Evolutionary conservation across 2,329 filamentous ascomycete genomes (phyloP).

Genomic region (Paradendryphiella salina): DNA sequence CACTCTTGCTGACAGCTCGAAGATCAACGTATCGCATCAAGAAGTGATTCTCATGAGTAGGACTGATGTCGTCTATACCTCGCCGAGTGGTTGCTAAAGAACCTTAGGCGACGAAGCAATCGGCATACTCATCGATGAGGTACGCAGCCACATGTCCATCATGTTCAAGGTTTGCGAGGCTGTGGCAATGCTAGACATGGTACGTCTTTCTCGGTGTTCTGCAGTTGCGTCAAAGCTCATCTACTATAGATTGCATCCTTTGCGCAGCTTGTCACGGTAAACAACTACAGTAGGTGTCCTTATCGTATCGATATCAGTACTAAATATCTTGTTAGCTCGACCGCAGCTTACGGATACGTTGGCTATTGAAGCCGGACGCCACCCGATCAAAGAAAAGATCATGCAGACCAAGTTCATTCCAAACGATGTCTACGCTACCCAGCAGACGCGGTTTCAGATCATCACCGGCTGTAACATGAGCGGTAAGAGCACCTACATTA

Average conservation of each 20-base stretch:
- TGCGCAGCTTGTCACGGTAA: slow-evolving; percentile 66
- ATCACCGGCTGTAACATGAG: slow-evolving; percentile 98
- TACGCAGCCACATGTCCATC: slow-evolving; percentile 70
- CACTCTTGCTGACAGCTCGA: slow-evolving; percentile 35
- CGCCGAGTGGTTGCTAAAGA: slow-evolving; percentile 3
- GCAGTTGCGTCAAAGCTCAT: slow-evolving; percentile 7
- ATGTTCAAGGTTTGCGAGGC: slow-evolving; percentile 86
- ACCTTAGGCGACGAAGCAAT: slow-evolving; percentile 66
- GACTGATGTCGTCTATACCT: neutral
- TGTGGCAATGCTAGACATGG: slow-evolving; percentile 85
- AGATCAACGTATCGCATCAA: slow-evolving; percentile 77
- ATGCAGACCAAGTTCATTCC: slow-evolving; percentile 73
- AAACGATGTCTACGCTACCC: slow-evolving; percentile 85
- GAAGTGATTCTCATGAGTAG: slow-evolving; percentile 78
- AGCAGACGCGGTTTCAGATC: slow-evolving; percentile 83
- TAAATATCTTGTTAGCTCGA: slow-evolving; percentile 51
- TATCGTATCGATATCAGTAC: neutral
- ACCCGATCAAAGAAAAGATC: slow-evolving; percentile 77
- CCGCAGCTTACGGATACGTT: slow-evolving; percentile 71
- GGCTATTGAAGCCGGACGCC: slow-evolving; percentile 73
- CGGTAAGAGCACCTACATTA: slow-evolving; percentile 91
- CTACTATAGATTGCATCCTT: slow-evolving; percentile 36
- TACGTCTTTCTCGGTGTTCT: slow-evolving; percentile 42
- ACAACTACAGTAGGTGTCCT: slow-evolving; percentile 58
- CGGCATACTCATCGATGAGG: slow-evolving; percentile 68